These are phyloP conservation scores for Vaccinium corymbosum DNA, from an alignment of 148 eudicot species.

Conservation along the genomic window DNA sequence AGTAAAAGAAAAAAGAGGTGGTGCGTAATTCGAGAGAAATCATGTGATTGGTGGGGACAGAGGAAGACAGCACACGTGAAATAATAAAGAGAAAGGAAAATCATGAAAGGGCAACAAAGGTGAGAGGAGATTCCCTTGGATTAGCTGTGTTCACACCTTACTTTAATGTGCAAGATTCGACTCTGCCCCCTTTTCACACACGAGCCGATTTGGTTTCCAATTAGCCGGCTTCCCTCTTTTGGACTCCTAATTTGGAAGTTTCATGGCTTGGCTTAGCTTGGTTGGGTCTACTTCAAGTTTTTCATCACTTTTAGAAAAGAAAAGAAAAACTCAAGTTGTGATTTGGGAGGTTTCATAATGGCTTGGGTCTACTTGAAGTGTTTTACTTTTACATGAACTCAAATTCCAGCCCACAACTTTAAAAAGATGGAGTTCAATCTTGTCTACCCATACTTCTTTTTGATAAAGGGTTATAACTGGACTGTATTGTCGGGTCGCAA, in stretches of 20 bases:
- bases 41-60: not conserved
- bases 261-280: not conserved
- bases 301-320: too few species aligned
- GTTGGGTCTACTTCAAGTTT: too few species aligned
- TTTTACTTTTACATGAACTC: too few species aligned
- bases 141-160: not conserved
- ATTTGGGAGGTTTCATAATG: too few species aligned
- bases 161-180: constrained; percentile 2
- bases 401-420: too few species aligned
- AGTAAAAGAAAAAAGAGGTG: too few species aligned
- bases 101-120: not conserved
- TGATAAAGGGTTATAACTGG: too few species aligned
- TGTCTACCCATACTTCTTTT: too few species aligned
- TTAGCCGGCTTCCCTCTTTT: not conserved
- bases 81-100: not conserved
- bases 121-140: not conserved
- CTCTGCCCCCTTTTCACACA: not conserved
- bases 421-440: too few species aligned
- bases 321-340: too few species aligned
- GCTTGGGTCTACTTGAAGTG: too few species aligned
- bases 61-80: constrained; percentile 2
- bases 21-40: not conserved
- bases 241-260: not conserved
- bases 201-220: not conserved
- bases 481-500: too few species aligned